Percentiles rank a stretch among this genome's conserved stretches.
Conservation (phyloP, 2,329 filamentous ascomycete species). For the Lasiodiplodia sp. region DNA sequence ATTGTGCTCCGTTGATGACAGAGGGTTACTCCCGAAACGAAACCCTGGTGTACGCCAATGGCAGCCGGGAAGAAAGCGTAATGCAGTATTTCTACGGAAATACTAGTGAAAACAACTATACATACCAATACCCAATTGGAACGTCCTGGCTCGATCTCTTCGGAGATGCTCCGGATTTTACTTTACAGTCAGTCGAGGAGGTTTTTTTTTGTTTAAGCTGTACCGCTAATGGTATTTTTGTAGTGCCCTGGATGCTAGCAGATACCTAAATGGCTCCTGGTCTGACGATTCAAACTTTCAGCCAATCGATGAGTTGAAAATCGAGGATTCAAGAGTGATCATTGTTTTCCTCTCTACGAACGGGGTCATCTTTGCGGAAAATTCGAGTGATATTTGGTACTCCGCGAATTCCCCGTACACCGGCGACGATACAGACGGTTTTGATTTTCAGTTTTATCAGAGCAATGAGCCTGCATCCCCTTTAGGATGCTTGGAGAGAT, state of each 20-base stretch:
- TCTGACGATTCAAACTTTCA: background rate
- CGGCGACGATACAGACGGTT: too few species aligned
- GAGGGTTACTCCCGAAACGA: background rate
- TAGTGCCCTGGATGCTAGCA: too few species aligned
- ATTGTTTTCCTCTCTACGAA: background rate
- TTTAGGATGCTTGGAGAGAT: too few species aligned
- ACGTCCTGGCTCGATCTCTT: too few species aligned
- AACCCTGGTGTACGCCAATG: background rate
- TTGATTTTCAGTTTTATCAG: too few species aligned
- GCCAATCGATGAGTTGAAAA: background rate
- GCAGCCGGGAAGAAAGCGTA: background rate
- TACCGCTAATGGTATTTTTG: too few species aligned
- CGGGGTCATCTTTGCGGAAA: background rate
- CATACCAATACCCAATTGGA: too few species aligned
- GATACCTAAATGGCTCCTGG: background rate
- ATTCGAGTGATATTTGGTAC: background rate
- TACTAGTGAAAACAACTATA: background rate
- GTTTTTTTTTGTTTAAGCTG: too few species aligned
- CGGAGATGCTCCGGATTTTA: too few species aligned
- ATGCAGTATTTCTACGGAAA: background rate
- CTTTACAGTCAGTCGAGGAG: too few species aligned
- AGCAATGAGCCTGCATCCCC: too few species aligned
- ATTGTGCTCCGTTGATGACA: constrained; percentile 31
- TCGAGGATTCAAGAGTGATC: background rate
- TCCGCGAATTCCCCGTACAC: background rate